phyloP scores from a whole-genome alignment of 2,329 filamentous ascomycete species.

The Talaromyces verruculosus region DNA sequence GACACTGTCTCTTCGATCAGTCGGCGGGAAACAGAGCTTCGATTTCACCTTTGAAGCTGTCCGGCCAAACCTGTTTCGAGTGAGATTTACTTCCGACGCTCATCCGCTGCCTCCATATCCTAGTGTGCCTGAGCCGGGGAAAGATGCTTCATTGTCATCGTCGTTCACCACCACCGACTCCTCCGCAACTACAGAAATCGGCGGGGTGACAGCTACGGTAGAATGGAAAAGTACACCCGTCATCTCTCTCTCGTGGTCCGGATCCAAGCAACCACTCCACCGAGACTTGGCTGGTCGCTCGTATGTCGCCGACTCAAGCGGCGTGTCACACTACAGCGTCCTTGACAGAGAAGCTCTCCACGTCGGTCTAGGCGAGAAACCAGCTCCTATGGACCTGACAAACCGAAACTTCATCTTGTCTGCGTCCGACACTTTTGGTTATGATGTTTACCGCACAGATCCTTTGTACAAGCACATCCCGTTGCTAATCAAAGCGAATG shows the following conservation, averaged over 20 bases:
- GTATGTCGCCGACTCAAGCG: conserved; percentile 62
- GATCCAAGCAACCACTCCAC: conserved; percentile 56
- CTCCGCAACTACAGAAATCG: conserved; percentile 49
- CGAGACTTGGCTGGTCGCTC: conserved; percentile 64
- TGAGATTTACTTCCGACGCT: conserved; percentile 62
- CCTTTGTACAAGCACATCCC: conserved; percentile 76
- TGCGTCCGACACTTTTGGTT: conserved; percentile 71
- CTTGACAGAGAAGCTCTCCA: conserved; percentile 65
- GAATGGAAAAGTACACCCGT: conserved; percentile 61
- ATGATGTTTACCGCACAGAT: conserved; percentile 69
- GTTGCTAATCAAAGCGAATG: conserved; percentile 66
- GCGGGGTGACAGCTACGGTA: conserved; percentile 54
- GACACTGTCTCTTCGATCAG: conserved; percentile 46
- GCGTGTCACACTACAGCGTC: conserved; percentile 64
- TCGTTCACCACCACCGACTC: conserved; percentile 30
- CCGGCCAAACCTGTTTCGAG: conserved; percentile 64
- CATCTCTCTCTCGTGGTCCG: conserved; percentile 56
- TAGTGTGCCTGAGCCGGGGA: conserved; percentile 52
- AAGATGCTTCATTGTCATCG: conserved; percentile 37
- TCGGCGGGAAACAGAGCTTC: conserved; percentile 45
- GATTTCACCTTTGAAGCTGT: conserved; percentile 65
- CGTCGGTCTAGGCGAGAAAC: conserved; percentile 70
- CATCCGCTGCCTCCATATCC: conserved; percentile 67
- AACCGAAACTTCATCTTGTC: conserved; percentile 66
- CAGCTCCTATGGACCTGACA: conserved; percentile 70